Base-by-base conservation (phyloP, 768 basidiomycete genomes). In the Termitomyces titanicus region DNA sequence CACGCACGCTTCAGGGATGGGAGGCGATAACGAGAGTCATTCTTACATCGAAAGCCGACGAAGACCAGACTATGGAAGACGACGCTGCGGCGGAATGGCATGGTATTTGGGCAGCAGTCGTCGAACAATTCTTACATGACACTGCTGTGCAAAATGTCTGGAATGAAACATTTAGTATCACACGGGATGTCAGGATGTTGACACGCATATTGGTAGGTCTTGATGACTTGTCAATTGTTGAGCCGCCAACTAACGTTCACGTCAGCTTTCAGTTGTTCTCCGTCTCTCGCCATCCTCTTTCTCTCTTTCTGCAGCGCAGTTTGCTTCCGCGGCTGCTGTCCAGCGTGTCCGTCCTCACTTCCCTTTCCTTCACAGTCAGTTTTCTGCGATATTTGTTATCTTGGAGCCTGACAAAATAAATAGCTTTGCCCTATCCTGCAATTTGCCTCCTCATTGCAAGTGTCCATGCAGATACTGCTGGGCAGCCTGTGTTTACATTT, bases 391-490 rank as follows among this genome's bases (percentile, higher is more conserved):
- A 15, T 35, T 47, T 18, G 12, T 35, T 33, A 27, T 24, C 4
- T 49, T 35, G 8, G 46, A 54, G 17, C 45, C 48, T 53, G 45
- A 42, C 12, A 40, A n/a, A 42, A 29, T 25, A 34, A 27, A 44
- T 53, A 94, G 91, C 77, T 53, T 67, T 94, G 20, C 73, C 92
- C 18, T 92, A 95, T 65, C 89, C 94, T 8, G 74, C 82, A 2
- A 69, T 93, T 18, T 94, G 92, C 64, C 78, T 96, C 29, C 79
- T 97, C 40, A 87, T 98, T 56, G 89, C 94, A n/a, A 79, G 85
- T 13, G 79, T 85, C 63, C 95, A 97, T 64, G 78, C 84, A 4
- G 73, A 84, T 24, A 86, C 85, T 10, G 82, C 84, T 6, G 94
- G 94, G 0, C 87, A 94, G 56, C 78, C 88, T 18, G 72, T 73